phyloP scores from a whole-genome alignment of 2,329 filamentous ascomycete genomes.

The Eurotiales sp. region DNA sequence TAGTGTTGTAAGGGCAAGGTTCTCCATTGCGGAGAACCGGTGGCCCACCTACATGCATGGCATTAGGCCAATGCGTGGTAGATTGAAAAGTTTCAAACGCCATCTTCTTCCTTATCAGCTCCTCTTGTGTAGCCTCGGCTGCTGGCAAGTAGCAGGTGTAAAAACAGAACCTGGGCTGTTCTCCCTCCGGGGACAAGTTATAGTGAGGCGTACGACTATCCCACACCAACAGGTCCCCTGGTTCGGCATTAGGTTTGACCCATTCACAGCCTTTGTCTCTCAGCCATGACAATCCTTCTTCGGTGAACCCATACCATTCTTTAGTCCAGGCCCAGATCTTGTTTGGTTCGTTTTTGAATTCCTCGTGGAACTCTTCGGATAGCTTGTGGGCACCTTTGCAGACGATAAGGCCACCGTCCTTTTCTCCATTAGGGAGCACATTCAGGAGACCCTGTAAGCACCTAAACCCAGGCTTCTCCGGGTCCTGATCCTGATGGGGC shows the following conservation, averaged over 20 bases:
- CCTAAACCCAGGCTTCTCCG: slow-evolving; percentile 31
- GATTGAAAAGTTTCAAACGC: slow-evolving; percentile 29
- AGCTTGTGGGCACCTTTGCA: slow-evolving; percentile 39
- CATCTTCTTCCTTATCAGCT: slow-evolving; percentile 30
- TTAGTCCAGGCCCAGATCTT: slow-evolving; percentile 18
- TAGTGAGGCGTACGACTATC: slow-evolving; percentile 49
- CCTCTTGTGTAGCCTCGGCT: slow-evolving; percentile 32
- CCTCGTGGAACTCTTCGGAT: slow-evolving; percentile 40
- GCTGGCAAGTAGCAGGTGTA: slow-evolving; percentile 37
- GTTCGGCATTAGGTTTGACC: slow-evolving; percentile 39
- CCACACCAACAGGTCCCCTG: slow-evolving; percentile 46
- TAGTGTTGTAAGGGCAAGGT: slow-evolving; percentile 33
- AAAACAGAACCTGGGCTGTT: slow-evolving; percentile 33
- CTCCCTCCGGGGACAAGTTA: slow-evolving; percentile 30
- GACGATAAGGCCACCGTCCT: slow-evolving; percentile 45
- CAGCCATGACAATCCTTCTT: slow-evolving; percentile 44
- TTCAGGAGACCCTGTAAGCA: slow-evolving; percentile 43
- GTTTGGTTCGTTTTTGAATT: slow-evolving; percentile 20
- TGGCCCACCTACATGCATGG: background rate
- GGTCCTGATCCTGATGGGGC: slow-evolving; percentile 44
- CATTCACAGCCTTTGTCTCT: slow-evolving; percentile 34
- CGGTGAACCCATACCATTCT: slow-evolving; percentile 40
- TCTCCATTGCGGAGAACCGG: slow-evolving; percentile 13
- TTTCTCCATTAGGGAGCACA: slow-evolving; percentile 37
- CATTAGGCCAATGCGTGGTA: slow-evolving; percentile 10